Evolutionary conservation across 1,284 basidiomycete genomes (phyloP).

Genomic region (Cutaneotrichosporon sp.): DNA sequence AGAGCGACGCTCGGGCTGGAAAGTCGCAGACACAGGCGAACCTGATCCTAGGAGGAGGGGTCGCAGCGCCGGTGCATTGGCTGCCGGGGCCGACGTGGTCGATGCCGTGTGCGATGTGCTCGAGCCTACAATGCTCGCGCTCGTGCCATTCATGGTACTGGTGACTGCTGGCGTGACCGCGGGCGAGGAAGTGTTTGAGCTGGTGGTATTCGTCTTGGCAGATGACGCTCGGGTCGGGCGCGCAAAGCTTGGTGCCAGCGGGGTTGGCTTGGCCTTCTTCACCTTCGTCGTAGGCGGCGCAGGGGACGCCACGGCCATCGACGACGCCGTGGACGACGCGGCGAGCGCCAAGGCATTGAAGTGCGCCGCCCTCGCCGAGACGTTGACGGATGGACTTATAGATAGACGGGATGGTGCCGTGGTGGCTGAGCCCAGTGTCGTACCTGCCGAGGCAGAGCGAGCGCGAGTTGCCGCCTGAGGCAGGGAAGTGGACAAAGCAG

Average conservation of each 20-base stretch:
- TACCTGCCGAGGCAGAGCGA: no score
- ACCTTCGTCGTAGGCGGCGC: background rate
- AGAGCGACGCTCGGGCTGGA: background rate
- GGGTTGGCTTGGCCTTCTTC: background rate
- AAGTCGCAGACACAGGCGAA: no score
- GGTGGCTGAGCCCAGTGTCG: no score
- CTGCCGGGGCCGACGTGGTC: background rate
- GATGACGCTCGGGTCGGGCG: background rate
- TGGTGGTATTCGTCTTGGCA: background rate
- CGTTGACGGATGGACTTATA: background rate
- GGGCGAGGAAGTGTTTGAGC: no score
- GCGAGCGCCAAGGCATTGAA: background rate
- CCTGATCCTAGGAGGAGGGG: background rate
- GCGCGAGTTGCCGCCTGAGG: no score
- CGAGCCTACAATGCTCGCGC: no score
- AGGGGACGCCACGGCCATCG: background rate
- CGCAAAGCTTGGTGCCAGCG: background rate
- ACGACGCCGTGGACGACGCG: background rate
- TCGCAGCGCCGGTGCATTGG: background rate
- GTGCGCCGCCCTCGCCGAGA: background rate
- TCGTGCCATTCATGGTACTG: no score
- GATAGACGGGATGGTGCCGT: background rate
- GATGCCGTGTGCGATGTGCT: no score
- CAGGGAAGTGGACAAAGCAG: no score
- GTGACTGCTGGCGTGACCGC: no score